Evolutionary conservation across 169 alveolate species (phyloP).

Genomic region (Eimeria necatrix): DNA sequence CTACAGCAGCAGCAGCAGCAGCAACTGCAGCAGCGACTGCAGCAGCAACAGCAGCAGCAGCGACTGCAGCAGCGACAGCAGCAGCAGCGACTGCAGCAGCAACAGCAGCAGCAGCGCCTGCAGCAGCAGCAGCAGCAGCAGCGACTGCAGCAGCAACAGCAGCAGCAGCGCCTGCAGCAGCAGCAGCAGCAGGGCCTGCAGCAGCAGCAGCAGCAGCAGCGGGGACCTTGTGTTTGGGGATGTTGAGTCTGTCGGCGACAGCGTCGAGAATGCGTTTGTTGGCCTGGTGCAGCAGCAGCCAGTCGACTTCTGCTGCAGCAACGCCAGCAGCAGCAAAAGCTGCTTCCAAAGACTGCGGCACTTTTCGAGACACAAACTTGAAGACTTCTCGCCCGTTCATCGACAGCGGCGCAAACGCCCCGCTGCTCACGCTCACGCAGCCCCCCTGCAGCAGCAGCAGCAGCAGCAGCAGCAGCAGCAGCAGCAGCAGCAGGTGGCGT

Average conservation of each 20-base stretch:
- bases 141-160: slow-evolving; percentile 75
- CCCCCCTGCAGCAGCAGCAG: neutral
- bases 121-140: slow-evolving; percentile 14
- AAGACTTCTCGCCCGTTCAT: slow-evolving; percentile 89
- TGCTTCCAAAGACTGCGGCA: slow-evolving; percentile 83
- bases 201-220: neutral
- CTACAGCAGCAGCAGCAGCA: too few species aligned
- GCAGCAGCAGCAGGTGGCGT: too few species aligned
- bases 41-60: slow-evolving; percentile 34
- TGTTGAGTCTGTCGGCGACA: slow-evolving; percentile 82
- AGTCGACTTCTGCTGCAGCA: slow-evolving; percentile 82
- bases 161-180: slow-evolving; percentile 78
- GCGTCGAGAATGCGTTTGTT: slow-evolving; percentile 87
- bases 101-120: slow-evolving; percentile 59
- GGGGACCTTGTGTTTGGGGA: slow-evolving; percentile 83
- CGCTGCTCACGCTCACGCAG: neutral
- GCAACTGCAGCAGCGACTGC: slow-evolving; percentile 76
- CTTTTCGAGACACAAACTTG: slow-evolving; percentile 83
- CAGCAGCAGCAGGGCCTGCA: slow-evolving; percentile 77
- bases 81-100: slow-evolving; percentile 78
- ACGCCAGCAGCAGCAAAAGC: slow-evolving; percentile 81
- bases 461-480: too few species aligned
- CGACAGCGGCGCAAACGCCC: slow-evolving; percentile 77
- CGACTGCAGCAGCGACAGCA: slow-evolving; percentile 75
- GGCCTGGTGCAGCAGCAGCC: slow-evolving; percentile 87